Evolutionary conservation across 176 grass and related monocot species (phyloP).

Genomic region (Aegilops speltoides): DNA sequence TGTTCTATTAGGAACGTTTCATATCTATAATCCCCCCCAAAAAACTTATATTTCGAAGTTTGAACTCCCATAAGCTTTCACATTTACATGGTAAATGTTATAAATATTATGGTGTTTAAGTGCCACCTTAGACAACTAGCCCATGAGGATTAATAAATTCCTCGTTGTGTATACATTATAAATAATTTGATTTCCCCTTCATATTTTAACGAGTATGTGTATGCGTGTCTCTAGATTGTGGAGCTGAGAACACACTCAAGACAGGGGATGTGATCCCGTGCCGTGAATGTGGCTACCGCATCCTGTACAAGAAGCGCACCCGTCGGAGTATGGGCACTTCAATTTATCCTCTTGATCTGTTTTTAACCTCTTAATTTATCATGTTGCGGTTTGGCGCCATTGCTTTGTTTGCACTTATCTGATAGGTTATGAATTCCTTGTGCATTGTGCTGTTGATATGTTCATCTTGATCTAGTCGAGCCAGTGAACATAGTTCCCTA

Average conservation of each 20-base stretch:
- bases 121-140: not conserved
- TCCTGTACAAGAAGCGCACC: conserved; percentile 59
- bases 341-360: not conserved
- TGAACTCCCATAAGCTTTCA: not conserved
- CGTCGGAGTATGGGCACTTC: conserved; percentile 23
- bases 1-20: not conserved
- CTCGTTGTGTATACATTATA: not conserved
- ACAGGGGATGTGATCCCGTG: conserved; percentile 50
- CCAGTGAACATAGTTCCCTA: not conserved
- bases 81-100: not conserved
- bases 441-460: not conserved
- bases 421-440: not conserved
- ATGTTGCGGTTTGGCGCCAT: not conserved
- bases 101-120: not conserved
- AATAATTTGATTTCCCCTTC: not conserved
- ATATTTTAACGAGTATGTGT: not conserved
- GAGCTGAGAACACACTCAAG: conserved; percentile 53
- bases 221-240: conserved; percentile 9
- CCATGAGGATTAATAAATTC: not conserved
- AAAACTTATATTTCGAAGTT: not conserved
- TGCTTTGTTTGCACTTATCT: not conserved
- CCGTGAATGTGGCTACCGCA: conserved; percentile 55
- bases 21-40: not conserved
- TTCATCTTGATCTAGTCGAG: not conserved
- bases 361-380: not conserved